A percentile compares a stretch with the other conserved stretches of the same genome.
Evolutionary conservation across 1,139 yeast genomes (phyloP).

Genomic region (Diutina rugosa): DNA sequence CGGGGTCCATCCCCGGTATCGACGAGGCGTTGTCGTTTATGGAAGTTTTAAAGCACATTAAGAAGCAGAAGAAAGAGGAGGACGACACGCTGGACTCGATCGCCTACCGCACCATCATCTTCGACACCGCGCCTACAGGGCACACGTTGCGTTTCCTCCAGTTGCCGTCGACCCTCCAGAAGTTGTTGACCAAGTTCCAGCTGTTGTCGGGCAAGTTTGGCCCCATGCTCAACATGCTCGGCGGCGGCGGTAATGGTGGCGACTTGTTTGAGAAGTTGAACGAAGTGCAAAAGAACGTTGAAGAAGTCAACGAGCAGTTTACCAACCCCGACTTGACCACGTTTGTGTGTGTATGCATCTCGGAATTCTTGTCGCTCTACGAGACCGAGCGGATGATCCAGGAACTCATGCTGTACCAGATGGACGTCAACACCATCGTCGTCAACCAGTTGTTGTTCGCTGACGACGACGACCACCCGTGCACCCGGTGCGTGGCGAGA

Average conservation of each 20-base stretch:
- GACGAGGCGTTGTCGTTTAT: slow-evolving; percentile 96
- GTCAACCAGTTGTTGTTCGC: slow-evolving; percentile 90
- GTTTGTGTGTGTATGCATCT: slow-evolving; percentile 92
- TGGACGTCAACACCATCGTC: slow-evolving; percentile 92
- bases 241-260: slow-evolving; percentile 48
- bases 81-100: slow-evolving; percentile 24
- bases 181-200: slow-evolving; percentile 74
- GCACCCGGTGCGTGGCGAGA: slow-evolving; percentile 85
- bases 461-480: slow-evolving; percentile 50
- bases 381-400: slow-evolving; percentile 97
- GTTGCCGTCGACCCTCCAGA: slow-evolving; percentile 83
- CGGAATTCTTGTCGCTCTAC: slow-evolving; percentile 87
- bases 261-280: slow-evolving; percentile 75
- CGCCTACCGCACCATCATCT: slow-evolving; percentile 74
- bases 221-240: slow-evolving; percentile 71
- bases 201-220: slow-evolving; percentile 82
- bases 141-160: slow-evolving; percentile 91
- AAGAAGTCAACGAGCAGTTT: slow-evolving; percentile 87
- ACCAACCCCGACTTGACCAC: slow-evolving; percentile 94
- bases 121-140: slow-evolving; percentile 98
- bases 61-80: slow-evolving; percentile 41
- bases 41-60: slow-evolving; percentile 94
- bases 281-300: slow-evolving; percentile 71
- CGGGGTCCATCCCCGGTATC: slow-evolving; percentile 93
- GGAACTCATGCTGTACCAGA: slow-evolving; percentile 84